Conservation (phyloP, 2,329 filamentous ascomycete genomes). For the Penicillium sp. region DNA sequence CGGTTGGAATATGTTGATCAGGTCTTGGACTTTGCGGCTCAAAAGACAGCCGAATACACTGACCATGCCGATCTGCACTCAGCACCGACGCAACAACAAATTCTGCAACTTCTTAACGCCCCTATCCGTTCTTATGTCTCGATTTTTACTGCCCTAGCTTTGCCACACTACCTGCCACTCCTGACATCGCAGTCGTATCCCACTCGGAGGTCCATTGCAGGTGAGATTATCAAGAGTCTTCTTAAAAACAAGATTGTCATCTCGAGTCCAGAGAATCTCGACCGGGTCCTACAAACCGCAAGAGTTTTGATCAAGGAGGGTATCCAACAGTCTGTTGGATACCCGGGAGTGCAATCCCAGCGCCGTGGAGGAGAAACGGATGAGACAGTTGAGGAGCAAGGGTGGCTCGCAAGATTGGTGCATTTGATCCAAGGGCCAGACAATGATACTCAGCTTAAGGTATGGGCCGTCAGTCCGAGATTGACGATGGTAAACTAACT, state of each 20-base stretch:
- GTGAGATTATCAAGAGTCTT: conserved; percentile 80
- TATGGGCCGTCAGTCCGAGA: conserved; percentile 22
- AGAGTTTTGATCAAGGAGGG: conserved; percentile 94
- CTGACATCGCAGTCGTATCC: conserved; percentile 90
- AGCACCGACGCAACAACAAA: conserved; percentile 78
- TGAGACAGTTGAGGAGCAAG: conserved; percentile 96
- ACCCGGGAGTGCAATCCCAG: conserved; percentile 73
- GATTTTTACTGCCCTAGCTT: conserved; percentile 90
- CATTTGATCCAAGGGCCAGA: conserved; percentile 80
- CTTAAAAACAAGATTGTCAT: conserved; percentile 80
- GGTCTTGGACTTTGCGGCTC: conserved; percentile 81
- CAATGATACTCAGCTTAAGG: conserved; percentile 91
- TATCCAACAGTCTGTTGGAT: conserved; percentile 77
- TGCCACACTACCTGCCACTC: conserved; percentile 88
- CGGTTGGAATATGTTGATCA: conserved; percentile 93
- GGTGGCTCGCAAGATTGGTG: conserved; percentile 89
- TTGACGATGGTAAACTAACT: conserved; percentile 17
- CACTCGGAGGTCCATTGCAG: conserved; percentile 85
- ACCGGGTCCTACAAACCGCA: conserved; percentile 83
- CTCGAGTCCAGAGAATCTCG: conserved; percentile 72
- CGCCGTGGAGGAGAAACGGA: conserved; percentile 82
- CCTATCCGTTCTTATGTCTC: conserved; percentile 88
- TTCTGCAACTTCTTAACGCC: conserved; percentile 85
- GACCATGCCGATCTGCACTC: conserved; percentile 97
- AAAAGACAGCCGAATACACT: conserved; percentile 82